Evolutionary conservation across 768 basidiomycete genomes (phyloP), one percentile per base, ranked within the genome.

Genomic region (Russula lepida): DNA sequence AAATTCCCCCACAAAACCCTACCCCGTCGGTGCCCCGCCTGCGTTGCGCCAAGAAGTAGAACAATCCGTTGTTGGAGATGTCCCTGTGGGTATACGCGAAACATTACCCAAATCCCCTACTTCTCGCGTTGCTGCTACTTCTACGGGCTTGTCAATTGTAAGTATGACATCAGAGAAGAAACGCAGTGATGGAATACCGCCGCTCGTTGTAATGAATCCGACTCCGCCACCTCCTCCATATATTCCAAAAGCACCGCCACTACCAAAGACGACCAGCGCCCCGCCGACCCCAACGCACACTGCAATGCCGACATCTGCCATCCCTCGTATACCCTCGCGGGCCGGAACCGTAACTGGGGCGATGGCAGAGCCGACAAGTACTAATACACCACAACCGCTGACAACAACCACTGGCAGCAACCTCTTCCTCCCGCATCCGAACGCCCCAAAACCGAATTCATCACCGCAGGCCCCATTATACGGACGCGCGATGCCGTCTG

Each of bases 391-490:
- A 43, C 41, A 11, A 11, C 9, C n/a, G 9, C 41, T n/a, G 11
- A 43, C 41, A 43, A 21, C 41, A 21, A 43, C 66, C 63, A 11
- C 68, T 78, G 25, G 71, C 74, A 4, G n/a, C 21, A 78, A 77
- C 53, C 64, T 81, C 23, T 83, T 83, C 63, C 72, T 79, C 39
- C 81, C 81, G 0, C 81, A 83, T 65, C 81, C 81, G 1, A 79
- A 79, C 68, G 82, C 81, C 4, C 81, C 81, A 8, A 82, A 79
- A 57, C 71, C 77, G 7, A 63, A 71, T 33, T 28, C 68, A 13
- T 61, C 71, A n/a, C 74, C 76, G n/a, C 71, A 73, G 2, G 84
- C 84, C 0, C 84, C 84, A 3, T 81, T 86, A 82, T 86, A 83
- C 69, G 79, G 81, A 53, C 78, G 78, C 53, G 48, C 63, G 15